Evolutionary conservation across 2,329 filamentous ascomycete species (phyloP).

Genomic region (Fusarium sp.): DNA sequence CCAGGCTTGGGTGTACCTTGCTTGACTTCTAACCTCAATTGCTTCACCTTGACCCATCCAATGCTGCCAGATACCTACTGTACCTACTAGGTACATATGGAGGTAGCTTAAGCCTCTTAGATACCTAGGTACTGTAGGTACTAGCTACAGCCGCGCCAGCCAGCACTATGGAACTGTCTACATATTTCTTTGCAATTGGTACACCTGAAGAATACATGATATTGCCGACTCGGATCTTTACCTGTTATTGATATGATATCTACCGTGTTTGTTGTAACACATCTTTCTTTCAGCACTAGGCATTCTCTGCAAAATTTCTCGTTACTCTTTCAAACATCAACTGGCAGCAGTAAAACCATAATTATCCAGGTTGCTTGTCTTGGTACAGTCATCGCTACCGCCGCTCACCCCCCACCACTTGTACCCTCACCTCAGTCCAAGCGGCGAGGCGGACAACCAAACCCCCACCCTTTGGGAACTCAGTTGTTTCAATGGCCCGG

Average conservation of each 20-base stretch:
- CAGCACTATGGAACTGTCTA: constrained; percentile 15
- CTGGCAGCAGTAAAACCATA: constrained; percentile 13
- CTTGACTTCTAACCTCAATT: constrained; percentile 35
- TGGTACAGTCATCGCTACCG: constrained; percentile 37
- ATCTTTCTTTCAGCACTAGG: constrained; percentile 1
- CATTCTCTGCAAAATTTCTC: constrained; percentile 13
- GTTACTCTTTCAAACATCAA: constrained; percentile 17
- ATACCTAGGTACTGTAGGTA: too few species aligned
- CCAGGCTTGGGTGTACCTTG: too few species aligned
- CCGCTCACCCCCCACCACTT: constrained; percentile 27
- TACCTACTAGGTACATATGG: too few species aligned
- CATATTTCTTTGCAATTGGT: neutral
- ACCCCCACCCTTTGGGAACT: constrained; percentile 30
- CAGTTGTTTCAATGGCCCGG: constrained; percentile 34
- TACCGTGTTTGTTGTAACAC: neutral
- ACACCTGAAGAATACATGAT: neutral
- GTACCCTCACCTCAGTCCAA: constrained; percentile 23
- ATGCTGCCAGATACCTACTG: too few species aligned
- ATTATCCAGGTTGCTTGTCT: constrained; percentile 21
- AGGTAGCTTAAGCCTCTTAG: constrained; percentile 13
- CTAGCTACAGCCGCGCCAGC: constrained; percentile 42
- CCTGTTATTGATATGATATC: neutral
- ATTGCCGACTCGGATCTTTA: neutral
- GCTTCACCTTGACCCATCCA: constrained; percentile 17
- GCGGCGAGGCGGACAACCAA: constrained; percentile 20